These are phyloP conservation scores for Setaria italica DNA, from an alignment of 202 grass and related monocot species.

Conservation along the genomic window DNA sequence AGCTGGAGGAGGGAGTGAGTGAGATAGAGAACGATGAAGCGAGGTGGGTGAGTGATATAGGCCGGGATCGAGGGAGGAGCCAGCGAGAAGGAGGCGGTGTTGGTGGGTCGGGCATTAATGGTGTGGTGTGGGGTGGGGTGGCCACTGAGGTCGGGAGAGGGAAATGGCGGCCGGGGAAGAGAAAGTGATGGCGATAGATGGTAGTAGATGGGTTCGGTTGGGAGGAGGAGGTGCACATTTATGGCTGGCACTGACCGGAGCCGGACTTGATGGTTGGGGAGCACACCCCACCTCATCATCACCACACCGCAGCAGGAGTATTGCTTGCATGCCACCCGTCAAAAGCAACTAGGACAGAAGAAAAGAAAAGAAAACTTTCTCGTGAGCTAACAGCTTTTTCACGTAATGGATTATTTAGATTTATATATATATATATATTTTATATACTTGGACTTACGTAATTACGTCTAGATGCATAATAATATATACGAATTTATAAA, in stretches of 20 bases:
- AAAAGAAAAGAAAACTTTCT: no score
- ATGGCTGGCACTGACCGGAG: background rate
- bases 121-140: no score
- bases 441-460: no score
- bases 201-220: background rate
- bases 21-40: background rate
- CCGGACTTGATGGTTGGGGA: background rate
- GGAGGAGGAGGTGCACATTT: slow-evolving; percentile 5
- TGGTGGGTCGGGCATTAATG: slow-evolving; percentile 41
- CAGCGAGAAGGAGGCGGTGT: background rate
- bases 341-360: no score
- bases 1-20: background rate
- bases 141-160: background rate
- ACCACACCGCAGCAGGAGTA: no score
- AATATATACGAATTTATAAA: no score
- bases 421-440: no score
- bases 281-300: no score
- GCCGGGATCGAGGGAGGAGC: background rate
- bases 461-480: no score
- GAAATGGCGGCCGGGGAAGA: background rate
- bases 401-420: no score
- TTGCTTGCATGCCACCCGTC: no score
- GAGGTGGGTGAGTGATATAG: slow-evolving; percentile 41
- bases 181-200: background rate
- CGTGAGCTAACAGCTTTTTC: no score